These are phyloP conservation scores for Kingdonia uniflora DNA, from an alignment of 164 flowering plant species.

Conservation along the genomic window DNA sequence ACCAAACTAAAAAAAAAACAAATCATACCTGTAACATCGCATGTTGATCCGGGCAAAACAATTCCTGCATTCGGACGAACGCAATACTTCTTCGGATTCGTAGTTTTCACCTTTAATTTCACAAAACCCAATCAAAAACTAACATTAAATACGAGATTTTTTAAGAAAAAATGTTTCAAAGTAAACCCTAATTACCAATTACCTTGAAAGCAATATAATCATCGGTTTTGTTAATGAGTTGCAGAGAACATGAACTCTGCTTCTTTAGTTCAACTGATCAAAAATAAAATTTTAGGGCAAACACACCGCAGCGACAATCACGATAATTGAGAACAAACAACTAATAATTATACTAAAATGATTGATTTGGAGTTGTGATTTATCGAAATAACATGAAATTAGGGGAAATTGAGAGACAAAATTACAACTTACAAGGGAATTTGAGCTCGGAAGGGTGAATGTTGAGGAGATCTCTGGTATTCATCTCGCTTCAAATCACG, in stretches of 20 bases:
- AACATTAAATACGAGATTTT: too few species aligned
- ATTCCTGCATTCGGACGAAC: constrained; percentile 83
- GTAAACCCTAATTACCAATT: background rate
- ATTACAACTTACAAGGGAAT: constrained; percentile 23
- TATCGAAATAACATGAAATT: too few species aligned
- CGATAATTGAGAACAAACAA: too few species aligned
- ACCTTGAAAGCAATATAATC: constrained; percentile 86
- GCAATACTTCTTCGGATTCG: constrained; percentile 83
- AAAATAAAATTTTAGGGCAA: background rate
- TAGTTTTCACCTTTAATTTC: constrained; percentile 67
- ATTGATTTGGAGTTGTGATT: too few species aligned
- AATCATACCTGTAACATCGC: constrained; percentile 58
- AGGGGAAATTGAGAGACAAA: background rate
- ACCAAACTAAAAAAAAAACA: background rate
- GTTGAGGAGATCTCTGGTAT: constrained; percentile 24
- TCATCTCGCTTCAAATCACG: constrained; percentile 16
- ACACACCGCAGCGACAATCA: too few species aligned
- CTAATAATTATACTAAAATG: too few species aligned
- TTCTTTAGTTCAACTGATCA: constrained; percentile 70
- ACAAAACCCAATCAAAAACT: background rate
- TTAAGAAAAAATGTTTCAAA: background rate
- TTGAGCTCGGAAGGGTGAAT: constrained; percentile 29
- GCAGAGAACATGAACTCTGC: constrained; percentile 84
- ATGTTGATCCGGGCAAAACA: constrained; percentile 49
- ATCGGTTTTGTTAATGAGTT: constrained; percentile 64